These are phyloP conservation scores for Fomitopsis palustris DNA, from an alignment of 1,284 basidiomycete species.

Conservation along the genomic window DNA sequence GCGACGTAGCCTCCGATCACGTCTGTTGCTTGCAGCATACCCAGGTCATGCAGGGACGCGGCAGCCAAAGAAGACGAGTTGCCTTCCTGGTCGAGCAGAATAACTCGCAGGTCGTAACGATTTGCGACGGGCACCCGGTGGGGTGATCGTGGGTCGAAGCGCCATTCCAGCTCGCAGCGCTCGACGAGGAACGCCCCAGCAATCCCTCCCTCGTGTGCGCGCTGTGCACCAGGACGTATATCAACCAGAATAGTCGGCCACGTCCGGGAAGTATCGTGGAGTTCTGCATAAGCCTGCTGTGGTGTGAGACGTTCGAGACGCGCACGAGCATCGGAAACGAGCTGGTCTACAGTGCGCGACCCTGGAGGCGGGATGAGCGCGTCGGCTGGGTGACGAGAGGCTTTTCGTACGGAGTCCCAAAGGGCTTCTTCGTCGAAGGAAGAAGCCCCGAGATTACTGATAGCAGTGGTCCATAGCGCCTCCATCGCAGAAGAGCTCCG, in stretches of 20 bases:
- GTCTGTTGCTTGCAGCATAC: conserved; percentile 69
- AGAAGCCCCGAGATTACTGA: conserved; percentile 48
- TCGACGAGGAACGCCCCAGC: conserved; percentile 64
- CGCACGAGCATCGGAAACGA: conserved; percentile 54
- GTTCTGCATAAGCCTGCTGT: conserved; percentile 54
- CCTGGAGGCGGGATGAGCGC: conserved; percentile 59
- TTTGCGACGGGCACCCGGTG: conserved; percentile 58
- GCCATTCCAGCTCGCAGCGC: conserved; percentile 71
- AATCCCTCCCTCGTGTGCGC: conserved; percentile 51
- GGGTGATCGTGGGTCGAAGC: conserved; percentile 60
- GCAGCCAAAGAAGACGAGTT: conserved; percentile 69
- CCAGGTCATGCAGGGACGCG: conserved; percentile 58
- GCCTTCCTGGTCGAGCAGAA: conserved; percentile 71
- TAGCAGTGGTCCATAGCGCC: conserved; percentile 42
- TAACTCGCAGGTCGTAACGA: conserved; percentile 66
- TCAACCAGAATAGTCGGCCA: conserved; percentile 72
- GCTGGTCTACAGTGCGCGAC: conserved; percentile 50
- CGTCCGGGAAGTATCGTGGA: conserved; percentile 45
- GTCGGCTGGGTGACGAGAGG: conserved; percentile 53
- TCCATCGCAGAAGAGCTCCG: conserved; percentile 13
- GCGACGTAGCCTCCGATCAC: conserved; percentile 68
- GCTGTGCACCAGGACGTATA: conserved; percentile 60
- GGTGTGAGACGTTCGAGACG: conserved; percentile 61
- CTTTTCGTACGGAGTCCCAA: conserved; percentile 62
- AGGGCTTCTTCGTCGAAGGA: conserved; percentile 60